These are phyloP conservation scores for Circinella umbellata DNA, from an alignment of 371 early-diverging fungal species.

Conservation along the genomic window DNA sequence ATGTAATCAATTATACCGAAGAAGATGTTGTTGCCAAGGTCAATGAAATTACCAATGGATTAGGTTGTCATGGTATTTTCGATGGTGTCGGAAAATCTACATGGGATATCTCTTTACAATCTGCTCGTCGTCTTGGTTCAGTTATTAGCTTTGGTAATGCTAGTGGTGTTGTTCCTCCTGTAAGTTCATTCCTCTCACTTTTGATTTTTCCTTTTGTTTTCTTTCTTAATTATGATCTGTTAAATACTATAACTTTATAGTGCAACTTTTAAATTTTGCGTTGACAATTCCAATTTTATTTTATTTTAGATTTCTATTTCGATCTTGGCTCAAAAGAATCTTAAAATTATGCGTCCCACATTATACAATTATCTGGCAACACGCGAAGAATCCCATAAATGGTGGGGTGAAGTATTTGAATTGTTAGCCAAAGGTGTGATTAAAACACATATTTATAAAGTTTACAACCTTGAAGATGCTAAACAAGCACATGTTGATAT, in stretches of 20 bases:
- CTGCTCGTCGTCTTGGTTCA: slow-evolving; percentile 74
- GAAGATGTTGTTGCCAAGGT: slow-evolving; percentile 74
- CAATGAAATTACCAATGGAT: slow-evolving; percentile 73
- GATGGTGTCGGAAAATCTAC: slow-evolving; percentile 94
- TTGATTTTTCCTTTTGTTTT: no score
- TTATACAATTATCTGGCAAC: slow-evolving; percentile 77
- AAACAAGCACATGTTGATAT: slow-evolving; percentile 83
- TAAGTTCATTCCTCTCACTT: slow-evolving; percentile 16
- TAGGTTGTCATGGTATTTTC: slow-evolving; percentile 86
- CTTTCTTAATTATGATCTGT: no score
- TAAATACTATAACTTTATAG: no score
- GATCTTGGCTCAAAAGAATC: slow-evolving; percentile 70
- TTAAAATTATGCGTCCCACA: slow-evolving; percentile 80
- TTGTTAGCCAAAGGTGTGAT: slow-evolving; percentile 61
- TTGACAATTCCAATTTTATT: not conserved
- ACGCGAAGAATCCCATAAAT: slow-evolving; percentile 71
- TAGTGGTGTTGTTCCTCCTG: slow-evolving; percentile 82
- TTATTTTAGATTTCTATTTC: slow-evolving; percentile 57
- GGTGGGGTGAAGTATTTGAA: slow-evolving; percentile 63
- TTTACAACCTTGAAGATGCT: slow-evolving; percentile 76
- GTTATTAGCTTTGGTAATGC: slow-evolving; percentile 93
- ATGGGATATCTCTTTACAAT: slow-evolving; percentile 76
- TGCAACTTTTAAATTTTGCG: not conserved
- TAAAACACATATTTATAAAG: slow-evolving; percentile 71
- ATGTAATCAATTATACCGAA: slow-evolving; percentile 76